Conservation (phyloP, 2,329 filamentous ascomycete species). For the Pseudohalonectria lignicola region DNA sequence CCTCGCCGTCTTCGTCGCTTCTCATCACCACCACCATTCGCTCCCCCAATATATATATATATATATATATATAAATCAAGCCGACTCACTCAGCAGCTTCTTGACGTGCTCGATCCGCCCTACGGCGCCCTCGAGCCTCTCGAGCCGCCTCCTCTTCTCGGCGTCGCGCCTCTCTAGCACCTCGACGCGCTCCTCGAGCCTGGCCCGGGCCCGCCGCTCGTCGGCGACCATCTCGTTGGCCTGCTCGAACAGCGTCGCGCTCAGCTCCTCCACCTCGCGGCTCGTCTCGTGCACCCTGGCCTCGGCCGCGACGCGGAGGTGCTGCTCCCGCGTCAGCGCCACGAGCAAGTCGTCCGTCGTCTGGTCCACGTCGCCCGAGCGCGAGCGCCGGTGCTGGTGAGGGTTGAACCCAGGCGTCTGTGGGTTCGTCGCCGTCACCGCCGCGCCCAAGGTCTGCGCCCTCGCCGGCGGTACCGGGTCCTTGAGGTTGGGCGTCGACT, state of each 20-base stretch:
- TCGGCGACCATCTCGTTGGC: conserved; percentile 81
- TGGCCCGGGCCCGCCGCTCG: conserved; percentile 60
- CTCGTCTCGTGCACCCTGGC: conserved; percentile 54
- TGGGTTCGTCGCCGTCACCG: conserved; percentile 5
- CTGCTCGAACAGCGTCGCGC: conserved; percentile 64
- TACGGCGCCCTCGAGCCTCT: conserved; percentile 61
- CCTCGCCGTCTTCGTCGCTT: too few species aligned
- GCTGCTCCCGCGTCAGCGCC: conserved; percentile 55
- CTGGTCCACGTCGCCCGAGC: conserved; percentile 5
- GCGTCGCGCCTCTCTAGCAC: conserved; percentile 58
- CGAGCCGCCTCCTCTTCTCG: conserved; percentile 59
- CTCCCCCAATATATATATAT: too few species aligned
- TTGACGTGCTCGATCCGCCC: conserved; percentile 60
- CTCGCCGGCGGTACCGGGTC: conserved; percentile 6
- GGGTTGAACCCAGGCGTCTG: conserved; percentile 4
- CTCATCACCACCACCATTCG: too few species aligned
- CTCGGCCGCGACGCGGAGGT: conserved; percentile 58
- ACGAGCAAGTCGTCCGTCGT: conserved; percentile 43
- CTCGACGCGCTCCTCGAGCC: conserved; percentile 58
- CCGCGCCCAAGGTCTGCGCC: conserved; percentile 12
- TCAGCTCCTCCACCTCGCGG: conserved; percentile 69
- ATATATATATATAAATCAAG: too few species aligned
- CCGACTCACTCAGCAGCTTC: conserved; percentile 43
- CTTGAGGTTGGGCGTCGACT: conserved; percentile 29
- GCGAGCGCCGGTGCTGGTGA: conserved; percentile 3